Conservation (phyloP, 208 protist species). For the Crithidia bombi region DNA sequence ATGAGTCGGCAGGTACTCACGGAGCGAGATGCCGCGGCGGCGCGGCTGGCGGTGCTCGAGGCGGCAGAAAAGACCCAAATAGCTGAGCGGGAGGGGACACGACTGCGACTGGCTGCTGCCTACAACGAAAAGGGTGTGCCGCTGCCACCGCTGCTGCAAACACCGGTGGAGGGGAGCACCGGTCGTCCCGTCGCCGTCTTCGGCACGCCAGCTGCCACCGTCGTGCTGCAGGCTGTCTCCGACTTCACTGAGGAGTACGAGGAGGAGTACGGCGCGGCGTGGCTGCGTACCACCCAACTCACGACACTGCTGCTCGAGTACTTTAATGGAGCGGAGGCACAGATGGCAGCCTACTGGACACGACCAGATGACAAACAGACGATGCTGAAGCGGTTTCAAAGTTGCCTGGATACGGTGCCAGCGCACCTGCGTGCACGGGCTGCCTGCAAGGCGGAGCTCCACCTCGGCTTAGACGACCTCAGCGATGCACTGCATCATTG, state of each 20-base stretch:
- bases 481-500: constrained; percentile 50
- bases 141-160: constrained; percentile 60
- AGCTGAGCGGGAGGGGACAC: constrained; percentile 66
- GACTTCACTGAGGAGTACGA: constrained; percentile 56
- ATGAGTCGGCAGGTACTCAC: constrained; percentile 41
- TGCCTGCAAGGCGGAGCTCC: constrained; percentile 80
- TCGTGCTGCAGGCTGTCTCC: constrained; percentile 49
- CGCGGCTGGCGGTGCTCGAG: constrained; percentile 44
- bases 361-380: constrained; percentile 71
- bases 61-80: constrained; percentile 39
- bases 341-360: constrained; percentile 57
- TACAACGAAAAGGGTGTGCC: constrained; percentile 79
- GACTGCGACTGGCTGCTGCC: constrained; percentile 55
- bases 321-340: constrained; percentile 34
- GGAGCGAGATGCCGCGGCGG: constrained; percentile 47
- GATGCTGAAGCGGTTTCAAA: constrained; percentile 60
- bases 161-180: constrained; percentile 15
- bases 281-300: constrained; percentile 36
- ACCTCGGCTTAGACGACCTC: constrained; percentile 60
- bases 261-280: constrained; percentile 47
- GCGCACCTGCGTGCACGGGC: constrained; percentile 41
- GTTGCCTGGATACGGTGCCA: constrained; percentile 60
- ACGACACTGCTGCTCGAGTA: constrained; percentile 55
- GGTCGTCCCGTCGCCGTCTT: constrained; percentile 24
- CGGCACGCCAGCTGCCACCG: constrained; percentile 9